Conservation (phyloP, 2,329 filamentous ascomycete genomes). For the Pseudocercospora cruenta region DNA sequence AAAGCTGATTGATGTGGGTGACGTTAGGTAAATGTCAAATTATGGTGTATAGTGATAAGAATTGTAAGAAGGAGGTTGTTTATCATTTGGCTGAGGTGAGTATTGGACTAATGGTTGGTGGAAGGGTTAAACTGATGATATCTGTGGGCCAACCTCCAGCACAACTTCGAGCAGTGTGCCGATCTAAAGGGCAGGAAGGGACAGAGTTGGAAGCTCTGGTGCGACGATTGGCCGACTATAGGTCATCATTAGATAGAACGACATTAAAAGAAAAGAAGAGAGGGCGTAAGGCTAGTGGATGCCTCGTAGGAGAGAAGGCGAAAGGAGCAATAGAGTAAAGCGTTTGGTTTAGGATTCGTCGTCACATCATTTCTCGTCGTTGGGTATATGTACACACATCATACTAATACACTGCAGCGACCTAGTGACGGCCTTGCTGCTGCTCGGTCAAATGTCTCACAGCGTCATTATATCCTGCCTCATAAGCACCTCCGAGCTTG, state of each 20-base stretch:
- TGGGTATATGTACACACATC: background rate
- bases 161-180: background rate
- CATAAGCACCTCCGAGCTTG: slow-evolving; percentile 14
- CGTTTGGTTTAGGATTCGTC: background rate
- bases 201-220: background rate
- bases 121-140: background rate
- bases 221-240: background rate
- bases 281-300: background rate
- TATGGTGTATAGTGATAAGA: background rate
- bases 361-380: background rate
- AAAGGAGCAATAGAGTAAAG: background rate
- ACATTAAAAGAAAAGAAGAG: background rate
- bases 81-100: background rate
- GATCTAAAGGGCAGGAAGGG: background rate
- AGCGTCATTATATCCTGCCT: slow-evolving; percentile 16
- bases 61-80: background rate
- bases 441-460: slow-evolving; percentile 5
- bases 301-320: background rate
- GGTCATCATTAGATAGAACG: background rate
- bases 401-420: background rate
- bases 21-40: background rate
- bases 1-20: background rate
- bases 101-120: background rate
- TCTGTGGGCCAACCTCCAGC: background rate
- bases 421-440: background rate